phyloP scores from a whole-genome alignment of 2,329 filamentous ascomycete genomes.

The Hypoxylon sp. region DNA sequence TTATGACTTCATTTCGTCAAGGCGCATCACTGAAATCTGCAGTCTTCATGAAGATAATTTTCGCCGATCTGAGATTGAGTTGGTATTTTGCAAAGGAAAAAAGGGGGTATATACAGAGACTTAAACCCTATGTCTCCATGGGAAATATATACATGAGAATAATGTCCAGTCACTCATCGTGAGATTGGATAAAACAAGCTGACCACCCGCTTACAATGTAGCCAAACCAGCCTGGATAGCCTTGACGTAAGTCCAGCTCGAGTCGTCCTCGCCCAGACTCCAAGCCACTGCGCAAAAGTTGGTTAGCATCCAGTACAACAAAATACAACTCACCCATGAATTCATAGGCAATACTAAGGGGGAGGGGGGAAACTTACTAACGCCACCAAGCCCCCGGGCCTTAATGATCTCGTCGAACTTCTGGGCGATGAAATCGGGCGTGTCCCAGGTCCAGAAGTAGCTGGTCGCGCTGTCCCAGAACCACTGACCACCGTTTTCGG shows the following conservation, averaged over 20 bases:
- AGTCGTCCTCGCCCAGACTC: conserved; percentile 37
- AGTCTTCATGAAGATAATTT: too few relatives aligned
- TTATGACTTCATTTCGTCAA: too few relatives aligned
- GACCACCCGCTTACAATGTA: conserved; percentile 23
- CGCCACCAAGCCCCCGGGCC: conserved; percentile 67
- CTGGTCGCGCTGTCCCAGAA: conserved; percentile 68
- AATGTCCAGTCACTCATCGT: neutral
- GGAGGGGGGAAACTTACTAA: conserved; percentile 53
- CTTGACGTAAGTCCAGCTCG: conserved; percentile 32
- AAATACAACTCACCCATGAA: too few relatives aligned
- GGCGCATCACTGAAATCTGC: too few relatives aligned
- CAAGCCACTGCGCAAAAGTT: conserved; percentile 30
- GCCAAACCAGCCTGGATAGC: conserved; percentile 33
- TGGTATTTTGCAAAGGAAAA: neutral
- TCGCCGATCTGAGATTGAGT: too few relatives aligned
- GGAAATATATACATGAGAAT: conserved; percentile 21
- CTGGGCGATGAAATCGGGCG: conserved; percentile 62
- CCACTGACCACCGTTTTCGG: conserved; percentile 68
- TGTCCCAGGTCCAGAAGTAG: conserved; percentile 81
- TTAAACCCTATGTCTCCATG: neutral
- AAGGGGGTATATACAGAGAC: conserved; percentile 15
- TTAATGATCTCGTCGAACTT: conserved; percentile 71
- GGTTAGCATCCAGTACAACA: conserved; percentile 26
- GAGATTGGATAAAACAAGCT: too few relatives aligned
- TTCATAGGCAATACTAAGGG: neutral